Evolutionary conservation across 2,329 filamentous ascomycete genomes (phyloP).

Genomic region (Geosmithia flava): DNA sequence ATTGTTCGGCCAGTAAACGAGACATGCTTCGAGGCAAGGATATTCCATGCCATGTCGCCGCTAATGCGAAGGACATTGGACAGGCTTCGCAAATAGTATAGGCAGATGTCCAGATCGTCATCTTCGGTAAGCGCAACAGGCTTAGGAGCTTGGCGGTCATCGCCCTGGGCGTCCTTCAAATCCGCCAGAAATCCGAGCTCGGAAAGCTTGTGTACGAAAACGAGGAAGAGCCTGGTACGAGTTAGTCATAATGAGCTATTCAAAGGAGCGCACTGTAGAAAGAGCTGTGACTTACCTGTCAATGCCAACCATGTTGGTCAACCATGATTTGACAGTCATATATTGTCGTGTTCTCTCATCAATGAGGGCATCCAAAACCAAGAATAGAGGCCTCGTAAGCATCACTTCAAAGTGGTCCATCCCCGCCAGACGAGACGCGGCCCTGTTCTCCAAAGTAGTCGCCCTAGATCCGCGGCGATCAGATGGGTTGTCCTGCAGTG

Average conservation of each 20-base stretch:
- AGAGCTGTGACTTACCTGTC: slow-evolving; percentile 41
- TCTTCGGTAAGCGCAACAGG: slow-evolving; percentile 27
- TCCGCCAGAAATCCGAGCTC: slow-evolving; percentile 37
- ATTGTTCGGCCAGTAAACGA: slow-evolving; percentile 12
- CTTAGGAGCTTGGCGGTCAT: slow-evolving; percentile 7
- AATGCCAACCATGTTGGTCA: slow-evolving; percentile 53
- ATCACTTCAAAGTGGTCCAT: slow-evolving; percentile 58
- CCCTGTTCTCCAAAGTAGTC: slow-evolving; percentile 19
- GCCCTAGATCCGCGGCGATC: slow-evolving; percentile 39
- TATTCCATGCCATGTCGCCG: slow-evolving; percentile 54
- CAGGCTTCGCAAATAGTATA: slow-evolving; percentile 67
- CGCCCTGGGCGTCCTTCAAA: slow-evolving; percentile 1
- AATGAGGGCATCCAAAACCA: slow-evolving; percentile 66
- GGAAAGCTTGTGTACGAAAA: slow-evolving; percentile 47
- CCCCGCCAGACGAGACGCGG: slow-evolving; percentile 33
- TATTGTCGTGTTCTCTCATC: slow-evolving; percentile 64
- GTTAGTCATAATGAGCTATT: background rate
- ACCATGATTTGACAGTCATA: slow-evolving; percentile 69
- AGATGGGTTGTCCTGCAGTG: slow-evolving; percentile 44
- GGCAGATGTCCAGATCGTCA: slow-evolving; percentile 62
- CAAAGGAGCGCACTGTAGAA: background rate
- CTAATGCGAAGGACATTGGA: slow-evolving; percentile 60
- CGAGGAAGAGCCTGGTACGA: slow-evolving; percentile 39
- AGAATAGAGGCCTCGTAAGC: slow-evolving; percentile 67
- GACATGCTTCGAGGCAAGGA: slow-evolving; percentile 48